Percentiles rank a stretch among this genome's conserved stretches.
Evolutionary conservation across 2,329 filamentous ascomycete species (phyloP).

Genomic region (Xylariales sp.): DNA sequence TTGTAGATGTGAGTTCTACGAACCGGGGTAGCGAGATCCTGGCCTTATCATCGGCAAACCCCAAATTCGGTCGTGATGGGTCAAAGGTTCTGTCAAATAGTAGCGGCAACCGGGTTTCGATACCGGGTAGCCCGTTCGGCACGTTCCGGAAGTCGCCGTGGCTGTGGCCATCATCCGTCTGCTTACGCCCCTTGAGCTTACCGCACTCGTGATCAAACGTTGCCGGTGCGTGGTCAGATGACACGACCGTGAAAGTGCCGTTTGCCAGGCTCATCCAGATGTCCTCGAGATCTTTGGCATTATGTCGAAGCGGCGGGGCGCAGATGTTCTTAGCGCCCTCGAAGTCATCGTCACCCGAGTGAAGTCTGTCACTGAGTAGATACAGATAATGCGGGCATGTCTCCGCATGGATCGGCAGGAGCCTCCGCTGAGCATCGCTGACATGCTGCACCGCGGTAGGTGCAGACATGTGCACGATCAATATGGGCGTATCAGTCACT

Average conservation of each 20-base stretch:
- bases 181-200: constrained; percentile 10
- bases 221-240: constrained; percentile 26
- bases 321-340: constrained; percentile 52
- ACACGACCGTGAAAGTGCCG: constrained; percentile 50
- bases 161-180: constrained; percentile 1
- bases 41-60: constrained; percentile 10
- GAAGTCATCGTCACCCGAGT: constrained; percentile 28
- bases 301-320: constrained; percentile 44
- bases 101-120: constrained; percentile 12
- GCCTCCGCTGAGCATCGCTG: constrained; percentile 42
- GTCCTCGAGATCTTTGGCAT: constrained; percentile 40
- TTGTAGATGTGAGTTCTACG: constrained; percentile 26
- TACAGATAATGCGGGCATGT: constrained; percentile 57
- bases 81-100: constrained; percentile 12
- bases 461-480: constrained; percentile 49
- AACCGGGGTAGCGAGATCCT: constrained; percentile 12
- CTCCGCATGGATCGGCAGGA: constrained; percentile 50
- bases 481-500: constrained; percentile 44
- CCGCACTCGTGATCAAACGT: constrained; percentile 12
- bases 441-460: constrained; percentile 43
- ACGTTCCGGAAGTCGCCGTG: constrained; percentile 10
- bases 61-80: constrained; percentile 4
- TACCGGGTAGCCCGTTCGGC: constrained; percentile 12
- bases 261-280: constrained; percentile 48
- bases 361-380: constrained; percentile 40